phyloP scores from a whole-genome alignment of 495 filamentous ascomycete genomes.

The Podospora pseudocomata region DNA sequence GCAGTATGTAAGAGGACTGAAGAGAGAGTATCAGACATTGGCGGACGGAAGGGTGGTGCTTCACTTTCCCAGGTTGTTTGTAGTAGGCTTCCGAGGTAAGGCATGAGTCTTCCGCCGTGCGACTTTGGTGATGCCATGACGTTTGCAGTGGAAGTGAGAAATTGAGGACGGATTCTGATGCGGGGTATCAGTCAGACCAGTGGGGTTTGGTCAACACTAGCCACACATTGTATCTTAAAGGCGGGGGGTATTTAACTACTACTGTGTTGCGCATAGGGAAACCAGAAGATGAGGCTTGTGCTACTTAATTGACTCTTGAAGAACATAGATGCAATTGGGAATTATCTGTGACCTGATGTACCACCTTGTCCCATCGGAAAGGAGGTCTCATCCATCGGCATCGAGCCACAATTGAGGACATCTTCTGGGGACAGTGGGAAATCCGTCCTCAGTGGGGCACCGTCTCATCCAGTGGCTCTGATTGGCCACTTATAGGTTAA shows the following conservation, averaged over 20 bases:
- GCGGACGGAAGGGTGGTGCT: conserved; percentile 18
- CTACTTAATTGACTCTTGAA: no score
- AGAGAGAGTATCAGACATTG: conserved; percentile 7
- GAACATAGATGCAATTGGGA: neutral
- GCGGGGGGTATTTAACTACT: neutral
- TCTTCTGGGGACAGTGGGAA: neutral
- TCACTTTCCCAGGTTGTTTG: conserved; percentile 18
- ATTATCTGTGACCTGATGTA: neutral
- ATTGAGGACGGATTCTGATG: conserved; percentile 2
- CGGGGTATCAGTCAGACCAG: neutral
- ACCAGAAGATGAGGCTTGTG: neutral
- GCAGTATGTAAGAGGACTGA: conserved; percentile 10
- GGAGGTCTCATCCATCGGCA: neutral
- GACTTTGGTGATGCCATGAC: neutral
- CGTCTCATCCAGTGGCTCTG: neutral
- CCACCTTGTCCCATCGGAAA: neutral
- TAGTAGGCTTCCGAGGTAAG: conserved; percentile 12
- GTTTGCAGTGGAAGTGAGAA: neutral
- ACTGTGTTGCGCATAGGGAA: neutral
- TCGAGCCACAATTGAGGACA: conserved; percentile 14
- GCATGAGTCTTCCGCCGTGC: neutral
- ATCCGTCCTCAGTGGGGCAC: conserved; percentile 13
- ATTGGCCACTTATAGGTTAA: neutral
- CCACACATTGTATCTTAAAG: neutral
- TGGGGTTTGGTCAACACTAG: neutral